A percentile compares a stretch with the other conserved stretches of the same genome.
These are phyloP conservation scores for Starmerella stellata DNA, from an alignment of 805 yeast species.

Conservation along the genomic window DNA sequence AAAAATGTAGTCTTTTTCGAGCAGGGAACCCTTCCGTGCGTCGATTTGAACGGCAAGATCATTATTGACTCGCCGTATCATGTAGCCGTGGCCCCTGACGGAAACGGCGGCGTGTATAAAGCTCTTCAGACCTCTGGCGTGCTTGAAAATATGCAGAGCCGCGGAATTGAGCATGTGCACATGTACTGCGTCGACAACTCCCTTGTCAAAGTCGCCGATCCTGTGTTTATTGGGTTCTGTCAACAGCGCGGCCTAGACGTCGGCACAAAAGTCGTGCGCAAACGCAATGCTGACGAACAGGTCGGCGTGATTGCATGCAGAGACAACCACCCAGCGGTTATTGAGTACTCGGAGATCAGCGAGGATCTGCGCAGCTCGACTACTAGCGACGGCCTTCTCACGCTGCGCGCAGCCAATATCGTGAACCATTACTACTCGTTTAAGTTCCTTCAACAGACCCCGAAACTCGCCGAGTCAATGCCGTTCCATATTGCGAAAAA, in stretches of 20 bases:
- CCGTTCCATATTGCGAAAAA: slow-evolving; percentile 94
- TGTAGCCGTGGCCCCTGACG: slow-evolving; percentile 83
- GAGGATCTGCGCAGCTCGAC: slow-evolving; percentile 48
- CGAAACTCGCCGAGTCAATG: slow-evolving; percentile 39
- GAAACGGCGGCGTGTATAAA: slow-evolving; percentile 90
- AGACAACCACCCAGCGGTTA: slow-evolving; percentile 58
- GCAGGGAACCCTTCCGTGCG: slow-evolving; percentile 91
- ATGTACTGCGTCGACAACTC: slow-evolving; percentile 96
- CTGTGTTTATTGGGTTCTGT: slow-evolving; percentile 73
- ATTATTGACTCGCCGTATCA: slow-evolving; percentile 37
- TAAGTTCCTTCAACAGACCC: slow-evolving; percentile 43
- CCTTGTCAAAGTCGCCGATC: slow-evolving; percentile 84
- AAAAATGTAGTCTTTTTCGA: slow-evolving; percentile 61
- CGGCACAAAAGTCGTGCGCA: slow-evolving; percentile 89
- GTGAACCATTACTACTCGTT: slow-evolving; percentile 92
- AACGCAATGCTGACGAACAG: slow-evolving; percentile 67
- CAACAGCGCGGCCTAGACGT: slow-evolving; percentile 46
- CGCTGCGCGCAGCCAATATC: slow-evolving; percentile 84
- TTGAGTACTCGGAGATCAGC: slow-evolving; percentile 85
- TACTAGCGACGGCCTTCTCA: slow-evolving; percentile 40
- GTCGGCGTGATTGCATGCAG: slow-evolving; percentile 73
- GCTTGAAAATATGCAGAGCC: slow-evolving; percentile 44
- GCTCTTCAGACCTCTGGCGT: slow-evolving; percentile 52
- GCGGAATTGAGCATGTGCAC: slow-evolving; percentile 74
- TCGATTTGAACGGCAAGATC: slow-evolving; percentile 54